Base-by-base conservation (phyloP, 2,329 filamentous ascomycete genomes). In the Fusarium nygamai region DNA sequence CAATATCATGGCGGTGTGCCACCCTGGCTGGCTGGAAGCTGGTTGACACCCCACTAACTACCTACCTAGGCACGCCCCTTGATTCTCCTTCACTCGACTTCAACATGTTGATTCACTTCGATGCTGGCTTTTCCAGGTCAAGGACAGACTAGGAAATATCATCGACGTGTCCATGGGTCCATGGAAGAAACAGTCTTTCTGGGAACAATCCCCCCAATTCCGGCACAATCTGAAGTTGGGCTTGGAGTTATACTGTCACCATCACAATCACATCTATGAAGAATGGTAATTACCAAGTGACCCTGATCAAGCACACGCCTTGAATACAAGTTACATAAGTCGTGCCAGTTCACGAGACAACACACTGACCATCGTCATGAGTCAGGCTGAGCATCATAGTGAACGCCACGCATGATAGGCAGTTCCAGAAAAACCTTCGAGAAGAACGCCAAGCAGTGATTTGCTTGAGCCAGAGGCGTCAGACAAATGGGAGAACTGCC, bases 371-470 rank as follows among this genome's bases (percentile, higher is more conserved):
- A 65, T 56, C 29, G 33, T 47, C 39, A 71, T 57, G 61, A 75
- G 61, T 70, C 69, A 73, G 64, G 65, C 20, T 39, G 16, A 36
- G 20, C 38, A 53, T 67, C 51, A 63, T 24, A 46, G 63, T 60
- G 59, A 43, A 62, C 61, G 56, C 75, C 63, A 73, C 50, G 67
- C 47, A 34, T 58, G 53, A 66, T 65, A 62, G 54, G 67, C 22
- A n/a, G 44, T 61, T 56, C 54, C 43, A 70, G 74, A 60, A 57
- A 74, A 71, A 41, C 61, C 62, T 74, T 77, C 69, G 57, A 78
- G 72, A 78, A 75, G 54, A 31, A 48, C 46, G 46, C 64, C 33
- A 58, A 61, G 60, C 60, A 61, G 48, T 51, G 51, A 65, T 71
- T 65, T 69, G 19, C 41, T 56, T 69, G 64, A 69, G 62, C 61